These are phyloP conservation scores for Globisporangium splendens DNA, from an alignment of 352 stramenopile genomes.

Conservation along the genomic window DNA sequence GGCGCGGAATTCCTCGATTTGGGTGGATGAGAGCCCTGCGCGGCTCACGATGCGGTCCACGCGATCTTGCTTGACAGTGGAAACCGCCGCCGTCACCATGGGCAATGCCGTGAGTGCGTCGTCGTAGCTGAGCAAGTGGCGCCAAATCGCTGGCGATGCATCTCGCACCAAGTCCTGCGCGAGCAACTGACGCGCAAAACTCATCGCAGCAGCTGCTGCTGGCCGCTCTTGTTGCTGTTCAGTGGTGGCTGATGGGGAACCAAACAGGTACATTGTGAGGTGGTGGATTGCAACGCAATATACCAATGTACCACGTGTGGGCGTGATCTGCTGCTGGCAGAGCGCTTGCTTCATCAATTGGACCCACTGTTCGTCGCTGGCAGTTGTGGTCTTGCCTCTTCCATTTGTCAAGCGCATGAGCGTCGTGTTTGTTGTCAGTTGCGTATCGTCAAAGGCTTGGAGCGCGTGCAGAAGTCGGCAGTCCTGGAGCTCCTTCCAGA, in stretches of 20 bases:
- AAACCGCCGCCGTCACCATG: background rate
- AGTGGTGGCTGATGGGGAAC: background rate
- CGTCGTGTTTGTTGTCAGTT: constrained; percentile 13
- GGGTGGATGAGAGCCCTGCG: constrained; percentile 23
- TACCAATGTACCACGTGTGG: constrained; percentile 38
- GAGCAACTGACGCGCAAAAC: constrained; percentile 43
- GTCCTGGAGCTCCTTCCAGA: constrained; percentile 69
- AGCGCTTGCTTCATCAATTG: constrained; percentile 49
- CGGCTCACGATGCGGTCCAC: constrained; percentile 17
- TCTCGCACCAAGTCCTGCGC: constrained; percentile 31
- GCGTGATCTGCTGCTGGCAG: constrained; percentile 27
- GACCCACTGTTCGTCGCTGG: constrained; percentile 36
- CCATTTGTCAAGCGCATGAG: constrained; percentile 31
- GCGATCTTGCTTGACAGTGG: background rate
- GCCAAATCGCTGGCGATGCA: constrained; percentile 38
- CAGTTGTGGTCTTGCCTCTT: constrained; percentile 4
- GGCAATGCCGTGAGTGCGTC: background rate
- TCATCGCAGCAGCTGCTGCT: constrained; percentile 20
- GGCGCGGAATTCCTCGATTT: constrained; percentile 26
- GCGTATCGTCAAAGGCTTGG: constrained; percentile 24
- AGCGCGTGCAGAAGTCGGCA: constrained; percentile 51
- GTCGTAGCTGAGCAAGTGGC: constrained; percentile 51
- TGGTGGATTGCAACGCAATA: constrained; percentile 64
- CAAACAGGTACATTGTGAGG: constrained; percentile 53
- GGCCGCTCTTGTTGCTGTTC: background rate